phyloP scores from a whole-genome alignment of 2,329 filamentous ascomycete genomes.

The Juglanconis juglandina region DNA sequence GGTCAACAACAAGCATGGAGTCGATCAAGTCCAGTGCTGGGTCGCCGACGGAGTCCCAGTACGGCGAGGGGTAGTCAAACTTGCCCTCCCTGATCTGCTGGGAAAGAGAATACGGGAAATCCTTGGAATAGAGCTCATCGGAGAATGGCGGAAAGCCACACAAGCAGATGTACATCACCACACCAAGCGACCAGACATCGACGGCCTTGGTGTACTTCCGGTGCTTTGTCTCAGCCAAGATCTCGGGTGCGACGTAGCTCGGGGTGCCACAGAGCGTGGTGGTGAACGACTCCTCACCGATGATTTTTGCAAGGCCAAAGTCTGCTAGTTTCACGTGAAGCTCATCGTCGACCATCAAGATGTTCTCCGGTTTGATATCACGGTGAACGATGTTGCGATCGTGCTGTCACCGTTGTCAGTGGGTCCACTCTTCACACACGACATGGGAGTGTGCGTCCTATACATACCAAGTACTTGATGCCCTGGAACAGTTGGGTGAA shows the following conservation, averaged over 20 bases:
- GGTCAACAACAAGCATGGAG: slow-evolving; percentile 86
- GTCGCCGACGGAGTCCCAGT: slow-evolving; percentile 88
- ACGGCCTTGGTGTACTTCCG: slow-evolving; percentile 93
- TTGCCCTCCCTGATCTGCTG: slow-evolving; percentile 86
- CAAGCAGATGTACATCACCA: slow-evolving; percentile 94
- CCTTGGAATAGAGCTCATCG: slow-evolving; percentile 77
- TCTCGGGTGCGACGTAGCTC: slow-evolving; percentile 94
- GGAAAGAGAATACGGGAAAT: slow-evolving; percentile 82
- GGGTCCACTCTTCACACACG: background rate
- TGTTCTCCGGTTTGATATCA: slow-evolving; percentile 97
- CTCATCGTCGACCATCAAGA: slow-evolving; percentile 80
- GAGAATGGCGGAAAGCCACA: slow-evolving; percentile 97
- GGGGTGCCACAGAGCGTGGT: slow-evolving; percentile 96
- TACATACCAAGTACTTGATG: slow-evolving; percentile 79
- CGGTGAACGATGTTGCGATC: slow-evolving; percentile 96
- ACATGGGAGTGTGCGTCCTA: background rate
- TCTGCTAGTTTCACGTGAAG: slow-evolving; percentile 89
- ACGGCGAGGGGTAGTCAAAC: slow-evolving; percentile 94
- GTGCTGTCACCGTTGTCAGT: slow-evolving; percentile 58
- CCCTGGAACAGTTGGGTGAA: slow-evolving; percentile 91
- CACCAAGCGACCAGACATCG: slow-evolving; percentile 95
- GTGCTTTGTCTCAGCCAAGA: slow-evolving; percentile 75
- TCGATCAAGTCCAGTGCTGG: slow-evolving; percentile 92
- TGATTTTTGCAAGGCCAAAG: slow-evolving; percentile 96
- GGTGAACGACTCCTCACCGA: slow-evolving; percentile 96